Percentiles rank a stretch among this genome's conserved stretches.
phyloP scores from a whole-genome alignment of 192 early-diverging fungal species.

The Coemansia aciculifera region DNA sequence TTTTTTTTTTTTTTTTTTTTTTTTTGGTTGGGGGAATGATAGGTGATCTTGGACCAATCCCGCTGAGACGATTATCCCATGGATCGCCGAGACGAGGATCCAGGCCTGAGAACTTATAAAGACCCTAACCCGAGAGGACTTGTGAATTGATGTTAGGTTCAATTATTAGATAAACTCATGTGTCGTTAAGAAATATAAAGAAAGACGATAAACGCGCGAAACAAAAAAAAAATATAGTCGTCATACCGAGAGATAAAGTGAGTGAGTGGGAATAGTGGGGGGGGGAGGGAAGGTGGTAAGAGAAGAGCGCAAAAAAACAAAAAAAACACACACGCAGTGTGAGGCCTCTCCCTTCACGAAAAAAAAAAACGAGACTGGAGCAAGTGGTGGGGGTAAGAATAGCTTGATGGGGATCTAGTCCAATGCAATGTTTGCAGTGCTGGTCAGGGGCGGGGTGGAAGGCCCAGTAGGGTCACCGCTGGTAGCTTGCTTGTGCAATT shows the following conservation, averaged over 20 bases:
- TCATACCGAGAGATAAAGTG: slow-evolving; percentile 2
- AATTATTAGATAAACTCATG: not conserved
- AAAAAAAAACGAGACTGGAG: not conserved
- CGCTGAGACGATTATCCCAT: not conserved
- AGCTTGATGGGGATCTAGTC: slow-evolving; percentile 2
- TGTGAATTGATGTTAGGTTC: not conserved
- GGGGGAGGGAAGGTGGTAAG: not conserved
- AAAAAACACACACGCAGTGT: not conserved
- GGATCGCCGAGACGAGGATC: not conserved
- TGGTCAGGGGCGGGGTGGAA: slow-evolving; percentile 35
- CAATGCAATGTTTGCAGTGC: slow-evolving; percentile 35
- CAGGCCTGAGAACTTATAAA: not conserved
- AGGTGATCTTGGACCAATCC: not conserved
- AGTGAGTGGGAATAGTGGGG: not conserved
- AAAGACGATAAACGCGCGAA: not conserved
- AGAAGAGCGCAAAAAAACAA: not conserved
- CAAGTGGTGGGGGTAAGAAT: no score
- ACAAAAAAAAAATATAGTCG: slow-evolving; percentile 9
- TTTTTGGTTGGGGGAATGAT: not conserved
- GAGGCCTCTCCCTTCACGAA: not conserved
- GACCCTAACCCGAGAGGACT: not conserved
- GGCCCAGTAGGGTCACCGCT: slow-evolving; percentile 17
- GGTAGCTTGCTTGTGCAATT: slow-evolving; percentile 47
- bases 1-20: not conserved
- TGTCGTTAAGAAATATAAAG: not conserved